Base-by-base conservation (phyloP, 208 protist species). In the Strigomonas galati region DNA sequence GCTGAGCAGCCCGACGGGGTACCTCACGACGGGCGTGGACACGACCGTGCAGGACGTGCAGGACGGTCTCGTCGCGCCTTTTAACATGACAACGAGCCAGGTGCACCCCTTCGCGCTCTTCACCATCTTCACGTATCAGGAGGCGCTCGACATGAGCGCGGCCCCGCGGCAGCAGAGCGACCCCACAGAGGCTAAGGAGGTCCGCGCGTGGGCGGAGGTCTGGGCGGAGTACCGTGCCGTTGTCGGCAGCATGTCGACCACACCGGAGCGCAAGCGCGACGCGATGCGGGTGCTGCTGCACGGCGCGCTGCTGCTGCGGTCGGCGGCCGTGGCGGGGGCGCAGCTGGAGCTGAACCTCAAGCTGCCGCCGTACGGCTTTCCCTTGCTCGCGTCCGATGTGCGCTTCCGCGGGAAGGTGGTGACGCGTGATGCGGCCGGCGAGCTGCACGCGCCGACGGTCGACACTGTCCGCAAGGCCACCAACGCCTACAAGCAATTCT, bases 41-140 rank as follows among this genome's bases (percentile, higher is more conserved):
- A 91, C 85, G 10, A 79, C 64, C 2, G 51, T 74, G 26, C 69
- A 79, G 30, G 88, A 94, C 69, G 82, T 82, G 57, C 67, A 74
- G 31, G 75, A 83, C 62, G 88, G 88, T 0, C 65, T 94, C 43
- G 73, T 87, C 51, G 67, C 82, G 30, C 78, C 85, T 27, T 78
- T 87, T 76, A 89, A 80, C 69, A 78, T 84, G 74, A 85, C 88
- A 15, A 73, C 69, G 27, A 81, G 74, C 54, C 88, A 91, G 70
- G 88, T 94, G 10, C 85, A 89, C 64, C 88, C 88, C 10, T 91
- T 94, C 67, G 82, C 88, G 0, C 67, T 94, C 27, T 90, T 91
- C 56, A 74, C 77, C 35, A 89, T 94, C 64, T 90, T 94, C 59
- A 79, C 84, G 1, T 71, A 88, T 27, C 82, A 89, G 44, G 83